These are phyloP conservation scores for Mortierella sp. DNA, from an alignment of 371 early-diverging fungal genomes.

Conservation along the genomic window DNA sequence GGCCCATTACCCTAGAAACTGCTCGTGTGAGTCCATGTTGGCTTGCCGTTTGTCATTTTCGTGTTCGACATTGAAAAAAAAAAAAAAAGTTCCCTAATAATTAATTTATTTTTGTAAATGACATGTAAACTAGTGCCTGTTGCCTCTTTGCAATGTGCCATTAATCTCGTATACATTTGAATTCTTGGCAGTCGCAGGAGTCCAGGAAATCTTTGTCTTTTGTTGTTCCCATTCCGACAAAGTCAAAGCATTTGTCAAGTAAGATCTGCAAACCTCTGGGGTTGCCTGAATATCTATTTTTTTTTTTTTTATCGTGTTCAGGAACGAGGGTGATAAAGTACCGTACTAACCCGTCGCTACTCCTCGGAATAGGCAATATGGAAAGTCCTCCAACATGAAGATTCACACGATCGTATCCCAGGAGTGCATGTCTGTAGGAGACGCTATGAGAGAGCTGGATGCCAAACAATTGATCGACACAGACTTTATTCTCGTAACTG, in stretches of 20 bases:
- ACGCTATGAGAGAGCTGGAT: conserved; percentile 94
- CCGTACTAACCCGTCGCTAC: background rate
- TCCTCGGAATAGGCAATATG: conserved; percentile 29
- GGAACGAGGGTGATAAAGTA: too few species aligned
- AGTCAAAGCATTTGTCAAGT: conserved; percentile 88
- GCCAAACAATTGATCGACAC: conserved; percentile 81
- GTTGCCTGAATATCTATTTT: background rate
- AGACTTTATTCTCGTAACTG: conserved; percentile 94
- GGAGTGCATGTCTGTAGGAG: conserved; percentile 90
- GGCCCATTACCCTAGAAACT: conserved; percentile 88
- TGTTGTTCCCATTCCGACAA: conserved; percentile 87
- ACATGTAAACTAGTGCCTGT: conserved; percentile 75
- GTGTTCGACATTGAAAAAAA: background rate
- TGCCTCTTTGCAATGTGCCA: conserved; percentile 95
- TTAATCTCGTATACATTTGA: conserved; percentile 96
- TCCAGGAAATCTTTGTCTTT: conserved; percentile 89
- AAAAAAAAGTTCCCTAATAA: background rate
- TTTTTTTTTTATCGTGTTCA: background rate
- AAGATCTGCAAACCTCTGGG: conserved; percentile 29
- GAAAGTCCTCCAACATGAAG: conserved; percentile 68
- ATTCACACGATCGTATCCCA: conserved; percentile 83
- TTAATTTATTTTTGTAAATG: background rate
- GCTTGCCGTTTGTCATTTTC: background rate
- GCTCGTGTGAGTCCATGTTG: conserved; percentile 77
- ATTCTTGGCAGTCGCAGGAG: conserved; percentile 85